phyloP scores from a whole-genome alignment of 768 basidiomycete genomes.

The Suillus variegatus region DNA sequence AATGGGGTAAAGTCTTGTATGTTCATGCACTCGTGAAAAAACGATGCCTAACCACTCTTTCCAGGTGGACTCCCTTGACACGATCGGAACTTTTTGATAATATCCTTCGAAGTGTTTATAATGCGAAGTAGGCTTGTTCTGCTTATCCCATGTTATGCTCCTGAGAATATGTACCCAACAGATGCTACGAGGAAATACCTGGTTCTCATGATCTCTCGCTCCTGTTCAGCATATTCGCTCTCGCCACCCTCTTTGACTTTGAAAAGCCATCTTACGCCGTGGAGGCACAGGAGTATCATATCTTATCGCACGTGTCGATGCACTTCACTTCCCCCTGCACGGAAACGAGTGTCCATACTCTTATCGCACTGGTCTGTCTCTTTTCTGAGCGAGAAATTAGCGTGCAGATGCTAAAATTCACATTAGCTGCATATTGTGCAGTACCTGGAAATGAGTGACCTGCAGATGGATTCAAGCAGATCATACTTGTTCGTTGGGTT shows the following conservation, averaged over 20 bases:
- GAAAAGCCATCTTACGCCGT: slow-evolving; percentile 46
- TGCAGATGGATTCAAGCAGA: slow-evolving; percentile 45
- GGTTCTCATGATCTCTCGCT: slow-evolving; percentile 60
- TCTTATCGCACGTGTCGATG: slow-evolving; percentile 56
- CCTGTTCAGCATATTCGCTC: slow-evolving; percentile 65
- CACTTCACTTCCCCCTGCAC: slow-evolving; percentile 44
- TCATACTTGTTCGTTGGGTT: slow-evolving; percentile 62
- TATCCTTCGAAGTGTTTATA: slow-evolving; percentile 55
- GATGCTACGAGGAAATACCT: slow-evolving; percentile 39
- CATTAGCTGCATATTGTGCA: slow-evolving; percentile 40
- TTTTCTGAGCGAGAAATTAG: slow-evolving; percentile 17
- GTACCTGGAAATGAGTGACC: slow-evolving; percentile 60
- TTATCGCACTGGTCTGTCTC: slow-evolving; percentile 55
- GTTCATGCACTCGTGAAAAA: slow-evolving; percentile 20
- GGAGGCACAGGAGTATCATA: slow-evolving; percentile 63
- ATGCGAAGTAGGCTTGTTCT: slow-evolving; percentile 42
- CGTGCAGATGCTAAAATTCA: background rate
- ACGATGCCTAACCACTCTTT: slow-evolving; percentile 2
- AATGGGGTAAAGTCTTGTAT: slow-evolving; percentile 60
- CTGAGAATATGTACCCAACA: slow-evolving; percentile 18
- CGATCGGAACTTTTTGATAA: slow-evolving; percentile 59
- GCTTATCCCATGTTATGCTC: background rate
- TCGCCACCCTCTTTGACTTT: slow-evolving; percentile 65
- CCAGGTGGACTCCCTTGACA: slow-evolving; percentile 56
- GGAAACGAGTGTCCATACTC: slow-evolving; percentile 54